Conservation (phyloP, 352 stramenopile species). For the Globisporangium lucens region DNA sequence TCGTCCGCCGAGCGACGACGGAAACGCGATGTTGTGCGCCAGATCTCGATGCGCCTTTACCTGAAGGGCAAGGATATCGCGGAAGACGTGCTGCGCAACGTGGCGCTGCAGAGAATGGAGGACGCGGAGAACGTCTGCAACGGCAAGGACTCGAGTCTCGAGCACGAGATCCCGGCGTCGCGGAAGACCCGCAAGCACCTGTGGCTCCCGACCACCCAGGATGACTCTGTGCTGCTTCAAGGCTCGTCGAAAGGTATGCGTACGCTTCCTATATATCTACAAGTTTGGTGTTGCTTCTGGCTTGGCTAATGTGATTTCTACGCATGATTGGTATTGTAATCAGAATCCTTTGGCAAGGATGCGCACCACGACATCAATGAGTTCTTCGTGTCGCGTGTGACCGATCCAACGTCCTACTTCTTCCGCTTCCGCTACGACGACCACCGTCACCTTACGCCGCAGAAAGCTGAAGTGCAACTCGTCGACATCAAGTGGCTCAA, state of each 20-base stretch:
- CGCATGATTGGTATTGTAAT: neutral
- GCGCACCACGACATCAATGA: constrained; percentile 49
- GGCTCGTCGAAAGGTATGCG: constrained; percentile 20
- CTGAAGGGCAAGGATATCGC: constrained; percentile 67
- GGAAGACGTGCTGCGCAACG: constrained; percentile 59
- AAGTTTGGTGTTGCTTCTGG: too few species aligned
- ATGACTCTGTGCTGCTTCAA: constrained; percentile 64
- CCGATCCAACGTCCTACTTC: constrained; percentile 86
- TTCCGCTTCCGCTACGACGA: constrained; percentile 80
- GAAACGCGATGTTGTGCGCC: constrained; percentile 69
- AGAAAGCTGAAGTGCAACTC: constrained; percentile 79
- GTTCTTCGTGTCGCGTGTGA: constrained; percentile 80
- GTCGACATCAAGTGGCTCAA: constrained; percentile 84
- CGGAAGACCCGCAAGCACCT: constrained; percentile 65
- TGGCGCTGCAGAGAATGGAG: constrained; percentile 50
- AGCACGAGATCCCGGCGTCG: constrained; percentile 63
- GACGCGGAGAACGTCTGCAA: constrained; percentile 53
- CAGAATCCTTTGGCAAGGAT: constrained; percentile 12
- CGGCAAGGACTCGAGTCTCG: constrained; percentile 43
- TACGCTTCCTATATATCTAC: neutral
- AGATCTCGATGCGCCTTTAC: constrained; percentile 78
- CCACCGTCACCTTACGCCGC: constrained; percentile 50
- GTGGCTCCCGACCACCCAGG: constrained; percentile 72
- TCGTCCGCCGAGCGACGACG: constrained; percentile 21
- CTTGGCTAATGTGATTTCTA: neutral